Evolutionary conservation across 257 asterid species (phyloP).

Genomic region (Fraxinus excelsior): DNA sequence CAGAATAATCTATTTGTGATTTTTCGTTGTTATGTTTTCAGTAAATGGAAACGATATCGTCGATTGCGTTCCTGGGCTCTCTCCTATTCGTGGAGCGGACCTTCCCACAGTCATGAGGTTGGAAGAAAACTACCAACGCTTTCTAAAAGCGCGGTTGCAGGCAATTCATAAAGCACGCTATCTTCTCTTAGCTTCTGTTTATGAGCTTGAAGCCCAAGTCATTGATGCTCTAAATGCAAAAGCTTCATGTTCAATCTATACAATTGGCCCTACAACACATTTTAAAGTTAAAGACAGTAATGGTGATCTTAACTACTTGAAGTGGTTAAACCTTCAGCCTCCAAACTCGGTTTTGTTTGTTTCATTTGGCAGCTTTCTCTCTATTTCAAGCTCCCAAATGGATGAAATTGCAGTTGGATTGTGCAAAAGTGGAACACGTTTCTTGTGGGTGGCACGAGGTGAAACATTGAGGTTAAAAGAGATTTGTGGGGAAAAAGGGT

Average conservation of each 20-base stretch:
- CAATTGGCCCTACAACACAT: slow-evolving; percentile 49
- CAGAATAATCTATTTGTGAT: neutral
- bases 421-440: slow-evolving; percentile 42
- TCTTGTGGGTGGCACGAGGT: slow-evolving; percentile 55
- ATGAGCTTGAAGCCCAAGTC: slow-evolving; percentile 49
- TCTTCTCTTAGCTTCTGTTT: slow-evolving; percentile 44
- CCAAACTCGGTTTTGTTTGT: slow-evolving; percentile 52
- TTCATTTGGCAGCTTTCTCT: slow-evolving; percentile 60
- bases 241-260: slow-evolving; percentile 33
- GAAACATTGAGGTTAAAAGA: slow-evolving; percentile 20
- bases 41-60: slow-evolving; percentile 43
- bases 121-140: neutral
- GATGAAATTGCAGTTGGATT: slow-evolving; percentile 54
- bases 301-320: slow-evolving; percentile 17
- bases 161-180: slow-evolving; percentile 31
- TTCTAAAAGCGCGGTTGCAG: neutral
- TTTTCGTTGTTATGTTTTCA: slow-evolving; percentile 9
- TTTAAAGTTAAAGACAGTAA: neutral
- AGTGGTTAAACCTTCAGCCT: slow-evolving; percentile 61
- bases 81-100: slow-evolving; percentile 39
- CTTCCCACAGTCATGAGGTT: slow-evolving; percentile 33
- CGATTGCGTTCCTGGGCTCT: slow-evolving; percentile 57
- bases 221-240: slow-evolving; percentile 35
- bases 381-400: slow-evolving; percentile 44
- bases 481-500: slow-evolving; percentile 33